Base-by-base conservation (phyloP, 257 asterid genomes). In the Salvia miltiorrhiza region DNA sequence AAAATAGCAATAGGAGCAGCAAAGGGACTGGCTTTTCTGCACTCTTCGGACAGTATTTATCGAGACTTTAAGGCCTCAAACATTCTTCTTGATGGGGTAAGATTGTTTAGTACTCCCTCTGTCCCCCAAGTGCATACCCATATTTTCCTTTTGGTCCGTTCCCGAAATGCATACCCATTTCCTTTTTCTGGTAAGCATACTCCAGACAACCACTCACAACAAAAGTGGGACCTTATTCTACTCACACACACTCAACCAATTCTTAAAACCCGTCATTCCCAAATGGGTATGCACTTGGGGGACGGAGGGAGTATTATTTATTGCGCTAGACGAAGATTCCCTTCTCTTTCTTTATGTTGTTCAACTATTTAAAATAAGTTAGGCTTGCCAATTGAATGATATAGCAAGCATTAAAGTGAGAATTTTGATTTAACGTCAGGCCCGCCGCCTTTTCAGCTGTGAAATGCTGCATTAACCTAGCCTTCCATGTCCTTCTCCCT, bases 21-120 rank as follows among this genome's bases (percentile, higher is more conserved):
- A 50, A 71, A 52, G 65, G 91, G 88, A 17, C 54, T 85, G 52
- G 77, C 91, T 0, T 79, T 85, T 64, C 59, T 85, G 83, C 86
- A 85, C 74, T 33, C 79, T 67, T 77, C 85, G 16, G 91, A 83
- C 9, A 67, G 57, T 54, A 85, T 83, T 33, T 83, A 85, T 62
- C 65, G 91, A 69, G 88, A 85, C 82, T 83, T 85, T 23, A 85
- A 83, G 76, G 83, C 91, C 35, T 85, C 91, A 35, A 85, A 83
- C 69, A 85, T 85, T 78, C 86, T 85, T 43, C 86, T 85, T 30
- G 88, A 85, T 49, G 86, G 71, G 80, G 91, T 85, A 80, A 76
- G 81, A 49, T 57, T 44, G 32, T 32, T 56, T 40, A 9, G 40
- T n/a, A n/a, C n/a, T n/a, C n/a, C n/a, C n/a, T n/a, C n/a, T n/a